Base-by-base conservation (phyloP, 2,329 filamentous ascomycete species). In the Apiospora hydei region DNA sequence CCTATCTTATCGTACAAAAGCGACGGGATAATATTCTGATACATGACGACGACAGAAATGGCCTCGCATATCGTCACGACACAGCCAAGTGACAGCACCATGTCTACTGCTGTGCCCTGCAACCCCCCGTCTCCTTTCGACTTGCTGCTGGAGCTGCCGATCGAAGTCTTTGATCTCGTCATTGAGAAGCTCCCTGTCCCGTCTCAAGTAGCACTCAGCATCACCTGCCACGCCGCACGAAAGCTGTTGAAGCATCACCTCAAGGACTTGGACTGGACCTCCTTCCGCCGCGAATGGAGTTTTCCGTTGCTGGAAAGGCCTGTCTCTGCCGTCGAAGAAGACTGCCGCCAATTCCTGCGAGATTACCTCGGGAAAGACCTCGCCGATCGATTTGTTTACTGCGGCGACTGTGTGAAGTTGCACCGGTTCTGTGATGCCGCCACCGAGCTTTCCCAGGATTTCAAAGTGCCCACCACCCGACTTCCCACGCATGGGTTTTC, bases 401-500 rank as follows among this genome's bases (percentile, higher is more conserved):
- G 49, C 49, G 0, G 14, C 13, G 4, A 0, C 10, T 53, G 49
- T 14, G 24, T 53, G 14, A 11, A 13, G 49, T 10, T 53, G n/a
- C 49, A 53, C n/a, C 49, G n/a, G 0, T 30, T 53, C 49, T 51
- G 26, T n/a, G 49, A 51, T n/a, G n/a, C n/a, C 8, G 2, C n/a
- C n/a, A 51, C 49, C 49, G 49, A 51, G n/a, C 49, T 51, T 51
- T 51, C 49, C 2, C 10, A 11, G n/a, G 8, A 24, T 11, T 26
- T 53, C 49, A 13, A n/a, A 1, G 8, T 26, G 13, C 49, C 49
- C 24, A 14, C 13, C 4, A 2, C 26, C 49, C 24, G n/a, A 16
- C 26, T 26, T 13, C 4, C 10, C 49, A 14, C 4, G 1, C 11
- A 13, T 13, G n/a, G 1, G 4, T 3, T 4, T 13, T 1, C 11